phyloP scores from a whole-genome alignment of 768 basidiomycete species.

The Agrocybe chaxingu region DNA sequence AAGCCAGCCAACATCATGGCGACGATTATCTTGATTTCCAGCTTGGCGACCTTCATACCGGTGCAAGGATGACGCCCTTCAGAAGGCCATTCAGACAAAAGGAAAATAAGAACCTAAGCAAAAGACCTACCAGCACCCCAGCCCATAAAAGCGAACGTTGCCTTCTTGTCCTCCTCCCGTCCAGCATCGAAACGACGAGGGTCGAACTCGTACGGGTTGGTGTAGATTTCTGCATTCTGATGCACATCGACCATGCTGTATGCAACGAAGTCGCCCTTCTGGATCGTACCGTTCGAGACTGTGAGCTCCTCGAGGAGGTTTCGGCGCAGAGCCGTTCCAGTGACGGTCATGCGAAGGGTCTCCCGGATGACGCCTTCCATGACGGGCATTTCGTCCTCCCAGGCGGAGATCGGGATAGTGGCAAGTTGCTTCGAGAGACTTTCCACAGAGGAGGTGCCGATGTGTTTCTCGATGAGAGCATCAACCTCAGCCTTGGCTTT shows the following conservation, averaged over 20 bases:
- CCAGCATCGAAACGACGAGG: conserved; percentile 25
- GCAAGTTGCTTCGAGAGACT: conserved; percentile 28
- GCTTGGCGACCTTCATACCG: conserved; percentile 32
- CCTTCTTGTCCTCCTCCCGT: conserved; percentile 29
- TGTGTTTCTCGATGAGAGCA: conserved; percentile 22
- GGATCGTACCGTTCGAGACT: conserved; percentile 20
- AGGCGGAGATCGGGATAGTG: conserved; percentile 26
- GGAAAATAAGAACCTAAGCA: background rate
- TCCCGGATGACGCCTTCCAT: conserved; percentile 2
- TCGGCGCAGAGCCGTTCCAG: conserved; percentile 26
- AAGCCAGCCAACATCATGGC: conserved; percentile 27
- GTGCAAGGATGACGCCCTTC: conserved; percentile 33
- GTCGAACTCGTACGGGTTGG: conserved; percentile 29
- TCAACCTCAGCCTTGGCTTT: conserved; percentile 25
- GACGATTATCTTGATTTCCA: conserved; percentile 31
- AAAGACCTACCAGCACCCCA: conserved; percentile 33
- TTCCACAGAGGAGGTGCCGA: conserved; percentile 17
- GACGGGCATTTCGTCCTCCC: conserved; percentile 35
- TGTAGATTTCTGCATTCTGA: conserved; percentile 29
- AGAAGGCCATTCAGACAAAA: background rate
- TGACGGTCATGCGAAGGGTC: conserved; percentile 13
- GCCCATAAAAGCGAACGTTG: conserved; percentile 24
- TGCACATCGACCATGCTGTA: conserved; percentile 28
- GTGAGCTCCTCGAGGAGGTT: conserved; percentile 26
- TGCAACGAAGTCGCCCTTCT: conserved; percentile 28